Base-by-base conservation (phyloP, 148 eudicot species). In the Nepenthes gracilis region DNA sequence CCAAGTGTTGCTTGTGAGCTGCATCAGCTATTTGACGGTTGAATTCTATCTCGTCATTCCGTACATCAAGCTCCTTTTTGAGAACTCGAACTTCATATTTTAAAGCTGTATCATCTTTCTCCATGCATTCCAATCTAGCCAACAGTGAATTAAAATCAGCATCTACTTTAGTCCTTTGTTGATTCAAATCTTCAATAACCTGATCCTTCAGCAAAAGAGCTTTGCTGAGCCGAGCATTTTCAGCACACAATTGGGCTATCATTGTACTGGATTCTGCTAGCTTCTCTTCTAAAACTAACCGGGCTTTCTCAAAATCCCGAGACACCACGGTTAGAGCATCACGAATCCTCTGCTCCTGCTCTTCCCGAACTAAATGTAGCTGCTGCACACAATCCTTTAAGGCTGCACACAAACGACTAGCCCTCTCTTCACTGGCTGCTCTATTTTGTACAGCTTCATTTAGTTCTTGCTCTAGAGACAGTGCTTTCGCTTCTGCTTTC, bases 361-460 rank as follows among this genome's bases (percentile, higher is more conserved):
- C 96, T 59, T 93, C 92, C 69, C 95, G 79, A 67, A 84, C 84
- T 62, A 84, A 83, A 50, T 83, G 82, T 48, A 93, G 69, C 64
- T 93, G 96, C 81, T 79, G 82, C 89, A 83, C 85, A 57, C 99
- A 86, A 67, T 93, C 95, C 78, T 84, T 88, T 7, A 88, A 60
- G 32, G 92, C 91, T 61, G 83, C 76, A 68, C 89, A 91, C 72
- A 86, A 37, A 36, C 85, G 80, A 33, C 56, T 58, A 57, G 77
- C 47, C 65, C 85, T 78, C 60, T 82, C 95, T 64, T 86, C 99
- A 63, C 72, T 60, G 40, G 80, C 83, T 35, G 71, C 67, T 63
- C 73, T 78, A 60, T 83, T 80, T 53, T 72, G 67, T 57, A 72
- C 61, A 69, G 74, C 83, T 75, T 79, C 83, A 12, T 81, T 82